These are phyloP conservation scores for Aplosporella prunicola DNA, from an alignment of 2,329 filamentous ascomycete genomes.

Conservation along the genomic window DNA sequence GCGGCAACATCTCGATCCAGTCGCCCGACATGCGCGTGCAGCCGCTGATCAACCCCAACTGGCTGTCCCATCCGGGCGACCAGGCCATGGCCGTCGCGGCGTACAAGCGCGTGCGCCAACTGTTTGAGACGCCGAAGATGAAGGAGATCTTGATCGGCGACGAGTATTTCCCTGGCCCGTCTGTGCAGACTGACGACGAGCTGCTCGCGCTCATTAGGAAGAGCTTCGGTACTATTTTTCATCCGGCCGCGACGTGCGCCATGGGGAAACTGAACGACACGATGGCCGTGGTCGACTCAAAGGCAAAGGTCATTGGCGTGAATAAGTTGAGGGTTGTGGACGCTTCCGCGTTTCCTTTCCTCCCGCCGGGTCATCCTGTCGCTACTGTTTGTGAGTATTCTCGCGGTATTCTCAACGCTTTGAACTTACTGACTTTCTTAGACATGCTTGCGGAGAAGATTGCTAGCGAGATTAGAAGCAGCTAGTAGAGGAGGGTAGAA, in stretches of 20 bases:
- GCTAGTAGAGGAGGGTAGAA: too few relatives aligned
- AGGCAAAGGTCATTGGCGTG: conserved; percentile 23
- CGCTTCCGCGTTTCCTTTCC: conserved; percentile 19
- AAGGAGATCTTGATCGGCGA: conserved; percentile 16
- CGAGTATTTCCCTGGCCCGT: conserved; percentile 21
- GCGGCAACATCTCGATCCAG: conserved; percentile 25
- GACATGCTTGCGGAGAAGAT: conserved; percentile 13
- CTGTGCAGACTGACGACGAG: conserved; percentile 17
- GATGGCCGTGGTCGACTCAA: conserved; percentile 26
- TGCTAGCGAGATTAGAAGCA: conserved; percentile 8
- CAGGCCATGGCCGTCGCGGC: conserved; percentile 22
- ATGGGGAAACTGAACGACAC: conserved; percentile 21
- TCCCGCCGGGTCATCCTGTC: conserved; percentile 24
- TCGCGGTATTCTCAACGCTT: too few relatives aligned
- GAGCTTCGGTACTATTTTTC: conserved; percentile 11
- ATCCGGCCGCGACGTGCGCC: conserved; percentile 14
- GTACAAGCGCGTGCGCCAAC: conserved; percentile 23
- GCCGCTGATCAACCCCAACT: conserved; percentile 26
- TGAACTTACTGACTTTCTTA: too few relatives aligned
- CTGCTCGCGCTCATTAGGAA: conserved; percentile 15
- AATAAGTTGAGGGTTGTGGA: conserved; percentile 21
- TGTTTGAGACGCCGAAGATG: conserved; percentile 17
- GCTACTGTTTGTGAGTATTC: too few relatives aligned
- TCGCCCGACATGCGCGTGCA: conserved; percentile 19
- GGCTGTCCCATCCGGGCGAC: conserved; percentile 24